A percentile compares a stretch with the other conserved stretches of the same genome.
These are phyloP conservation scores for Paramecium octaurelia DNA, from an alignment of 73 alveolate species.

Conservation along the genomic window DNA sequence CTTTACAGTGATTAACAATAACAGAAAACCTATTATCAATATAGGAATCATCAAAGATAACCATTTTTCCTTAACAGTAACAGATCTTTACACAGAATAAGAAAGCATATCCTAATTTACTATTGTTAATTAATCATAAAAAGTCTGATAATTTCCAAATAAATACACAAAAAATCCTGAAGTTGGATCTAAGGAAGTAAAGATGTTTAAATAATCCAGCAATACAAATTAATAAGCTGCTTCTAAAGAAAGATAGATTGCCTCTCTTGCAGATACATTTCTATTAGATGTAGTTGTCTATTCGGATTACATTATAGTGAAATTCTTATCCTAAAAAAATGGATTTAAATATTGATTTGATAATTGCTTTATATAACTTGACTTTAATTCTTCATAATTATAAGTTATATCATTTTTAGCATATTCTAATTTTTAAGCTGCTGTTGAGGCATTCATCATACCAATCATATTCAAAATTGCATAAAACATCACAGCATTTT, in stretches of 20 bases:
- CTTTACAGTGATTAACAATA: neutral
- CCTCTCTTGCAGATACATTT: neutral
- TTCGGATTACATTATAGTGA: neutral
- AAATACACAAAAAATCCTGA: neutral
- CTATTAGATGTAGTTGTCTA: neutral
- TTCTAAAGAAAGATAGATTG: neutral
- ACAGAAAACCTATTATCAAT: neutral
- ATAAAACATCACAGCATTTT: neutral
- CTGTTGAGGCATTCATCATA: neutral
- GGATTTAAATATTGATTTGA: slow-evolving; percentile 13
- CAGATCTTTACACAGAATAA: neutral
- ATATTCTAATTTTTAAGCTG: neutral
- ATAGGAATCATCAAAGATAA: neutral
- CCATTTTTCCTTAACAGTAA: neutral
- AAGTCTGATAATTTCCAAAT: neutral
- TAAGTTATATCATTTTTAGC: neutral
- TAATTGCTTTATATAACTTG: neutral
- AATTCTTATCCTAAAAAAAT: neutral
- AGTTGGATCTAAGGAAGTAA: neutral
- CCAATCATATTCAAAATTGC: neutral
- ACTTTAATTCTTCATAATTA: neutral
- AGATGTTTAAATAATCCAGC: neutral
- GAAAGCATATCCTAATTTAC: neutral
- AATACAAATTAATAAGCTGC: neutral
- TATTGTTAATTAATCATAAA: neutral